These are phyloP conservation scores for Hanseniaspora singularis DNA, from an alignment of 805 yeast species.

Conservation along the genomic window DNA sequence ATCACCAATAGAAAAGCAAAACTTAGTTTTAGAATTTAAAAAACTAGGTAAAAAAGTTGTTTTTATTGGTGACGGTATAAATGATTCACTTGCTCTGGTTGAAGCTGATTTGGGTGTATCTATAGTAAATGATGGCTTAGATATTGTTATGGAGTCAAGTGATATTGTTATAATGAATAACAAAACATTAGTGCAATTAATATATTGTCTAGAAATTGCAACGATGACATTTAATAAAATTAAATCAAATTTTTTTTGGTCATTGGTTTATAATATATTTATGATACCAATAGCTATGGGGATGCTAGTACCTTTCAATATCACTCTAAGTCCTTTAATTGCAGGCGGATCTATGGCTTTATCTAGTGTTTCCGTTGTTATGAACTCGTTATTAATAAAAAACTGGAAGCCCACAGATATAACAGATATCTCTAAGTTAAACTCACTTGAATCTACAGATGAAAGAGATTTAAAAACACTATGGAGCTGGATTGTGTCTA, in stretches of 20 bases:
- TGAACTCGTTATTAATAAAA: slow-evolving; percentile 63
- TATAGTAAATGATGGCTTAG: slow-evolving; percentile 73
- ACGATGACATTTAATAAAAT: slow-evolving; percentile 59
- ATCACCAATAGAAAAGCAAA: slow-evolving; percentile 65
- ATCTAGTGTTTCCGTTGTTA: slow-evolving; percentile 79
- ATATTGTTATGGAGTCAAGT: slow-evolving; percentile 94
- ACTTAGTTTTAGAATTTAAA: slow-evolving; percentile 49
- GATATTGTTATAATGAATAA: slow-evolving; percentile 65
- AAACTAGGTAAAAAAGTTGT: slow-evolving; percentile 42
- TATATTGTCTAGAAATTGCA: slow-evolving; percentile 57
- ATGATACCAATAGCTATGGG: slow-evolving; percentile 96
- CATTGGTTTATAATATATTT: slow-evolving; percentile 65
- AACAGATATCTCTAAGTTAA: neutral
- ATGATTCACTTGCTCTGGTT: slow-evolving; percentile 93
- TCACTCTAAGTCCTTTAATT: slow-evolving; percentile 71
- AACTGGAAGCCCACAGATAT: slow-evolving; percentile 39
- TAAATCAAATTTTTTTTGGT: slow-evolving; percentile 76
- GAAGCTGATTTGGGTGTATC: slow-evolving; percentile 84
- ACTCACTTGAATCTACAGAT: too few relatives aligned
- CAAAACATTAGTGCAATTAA: slow-evolving; percentile 36
- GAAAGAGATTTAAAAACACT: too few relatives aligned
- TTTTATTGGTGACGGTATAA: slow-evolving; percentile 95
- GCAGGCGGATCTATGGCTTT: slow-evolving; percentile 91
- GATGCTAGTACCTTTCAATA: slow-evolving; percentile 62
- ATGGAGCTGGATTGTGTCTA: too few relatives aligned